Conservation (phyloP, 768 basidiomycete species). For the Royoungia palumana region DNA sequence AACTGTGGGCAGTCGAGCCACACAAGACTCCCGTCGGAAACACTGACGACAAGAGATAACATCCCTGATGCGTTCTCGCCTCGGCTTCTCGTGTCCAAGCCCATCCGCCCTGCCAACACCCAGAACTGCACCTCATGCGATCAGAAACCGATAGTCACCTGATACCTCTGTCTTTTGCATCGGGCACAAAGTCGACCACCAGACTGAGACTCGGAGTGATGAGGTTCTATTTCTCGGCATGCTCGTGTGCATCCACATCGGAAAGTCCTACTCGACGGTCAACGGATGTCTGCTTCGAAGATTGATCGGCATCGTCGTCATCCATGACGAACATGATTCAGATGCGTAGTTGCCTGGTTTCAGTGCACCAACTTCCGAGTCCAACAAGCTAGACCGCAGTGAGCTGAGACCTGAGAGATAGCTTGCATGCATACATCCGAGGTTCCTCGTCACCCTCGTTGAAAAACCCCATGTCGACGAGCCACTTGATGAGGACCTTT, state of each 20-base stretch:
- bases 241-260: slow-evolving; percentile 51
- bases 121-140: not conserved
- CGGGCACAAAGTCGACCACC: slow-evolving; percentile 86
- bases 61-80: slow-evolving; percentile 50
- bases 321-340: slow-evolving; percentile 69
- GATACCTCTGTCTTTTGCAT: slow-evolving; percentile 74
- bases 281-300: slow-evolving; percentile 77
- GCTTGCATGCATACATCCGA: slow-evolving; percentile 33
- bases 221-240: slow-evolving; percentile 64
- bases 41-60: slow-evolving; percentile 68
- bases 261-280: slow-evolving; percentile 85
- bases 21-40: not conserved
- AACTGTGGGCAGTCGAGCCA: slow-evolving; percentile 45
- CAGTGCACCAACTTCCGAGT: slow-evolving; percentile 88
- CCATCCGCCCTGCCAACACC: slow-evolving; percentile 58
- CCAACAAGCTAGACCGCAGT: slow-evolving; percentile 57
- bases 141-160: not conserved
- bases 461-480: slow-evolving; percentile 49
- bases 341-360: slow-evolving; percentile 75
- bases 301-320: slow-evolving; percentile 74
- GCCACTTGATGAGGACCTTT: slow-evolving; percentile 72
- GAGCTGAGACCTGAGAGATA: not conserved
- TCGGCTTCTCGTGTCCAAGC: slow-evolving; percentile 53
- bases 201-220: slow-evolving; percentile 87
- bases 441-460: slow-evolving; percentile 21